A percentile compares a stretch with the other conserved stretches of the same genome.
Conservation (phyloP, 2,329 filamentous ascomycete genomes). For the Dactylonectria macrodidyma region DNA sequence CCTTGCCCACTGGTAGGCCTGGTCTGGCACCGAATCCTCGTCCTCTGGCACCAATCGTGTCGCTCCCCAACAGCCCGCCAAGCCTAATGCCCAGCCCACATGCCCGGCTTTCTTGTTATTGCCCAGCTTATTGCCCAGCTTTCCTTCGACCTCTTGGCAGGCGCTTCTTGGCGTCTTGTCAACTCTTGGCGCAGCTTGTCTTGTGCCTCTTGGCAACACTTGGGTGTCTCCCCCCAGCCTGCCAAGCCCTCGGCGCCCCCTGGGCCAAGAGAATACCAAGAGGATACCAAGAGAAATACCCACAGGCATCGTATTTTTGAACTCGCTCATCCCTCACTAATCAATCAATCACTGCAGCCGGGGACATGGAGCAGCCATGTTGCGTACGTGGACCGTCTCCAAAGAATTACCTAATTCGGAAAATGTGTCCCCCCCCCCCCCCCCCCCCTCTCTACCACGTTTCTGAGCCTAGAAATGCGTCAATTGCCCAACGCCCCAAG, state of each 20-base stretch:
- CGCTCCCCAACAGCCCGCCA: slow-evolving; percentile 7
- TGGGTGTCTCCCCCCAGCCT: neutral
- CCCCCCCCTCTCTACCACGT: neutral
- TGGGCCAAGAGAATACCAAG: no score
- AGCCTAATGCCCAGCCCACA: slow-evolving; percentile 13
- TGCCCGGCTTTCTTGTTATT: neutral
- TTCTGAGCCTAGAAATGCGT: slow-evolving; percentile 10
- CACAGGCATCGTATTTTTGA: neutral
- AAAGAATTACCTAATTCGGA: slow-evolving; percentile 1
- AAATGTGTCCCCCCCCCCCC: neutral
- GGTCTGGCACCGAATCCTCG: neutral
- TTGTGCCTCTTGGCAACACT: neutral
- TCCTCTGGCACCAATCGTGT: neutral
- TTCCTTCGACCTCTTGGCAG: slow-evolving; percentile 7
- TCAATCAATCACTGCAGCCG: neutral
- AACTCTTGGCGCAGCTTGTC: neutral
- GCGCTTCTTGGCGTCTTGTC: neutral
- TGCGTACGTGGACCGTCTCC: neutral
- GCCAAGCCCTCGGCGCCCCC: slow-evolving; percentile 11
- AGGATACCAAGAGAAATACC: neutral
- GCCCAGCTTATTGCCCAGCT: slow-evolving; percentile 14
- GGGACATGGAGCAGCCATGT: slow-evolving; percentile 1
- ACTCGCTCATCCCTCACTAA: no score
- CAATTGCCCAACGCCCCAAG: neutral
- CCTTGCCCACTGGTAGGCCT: neutral